Conservation (phyloP, 768 basidiomycete species). For the Symmetrospora coprosmae region DNA sequence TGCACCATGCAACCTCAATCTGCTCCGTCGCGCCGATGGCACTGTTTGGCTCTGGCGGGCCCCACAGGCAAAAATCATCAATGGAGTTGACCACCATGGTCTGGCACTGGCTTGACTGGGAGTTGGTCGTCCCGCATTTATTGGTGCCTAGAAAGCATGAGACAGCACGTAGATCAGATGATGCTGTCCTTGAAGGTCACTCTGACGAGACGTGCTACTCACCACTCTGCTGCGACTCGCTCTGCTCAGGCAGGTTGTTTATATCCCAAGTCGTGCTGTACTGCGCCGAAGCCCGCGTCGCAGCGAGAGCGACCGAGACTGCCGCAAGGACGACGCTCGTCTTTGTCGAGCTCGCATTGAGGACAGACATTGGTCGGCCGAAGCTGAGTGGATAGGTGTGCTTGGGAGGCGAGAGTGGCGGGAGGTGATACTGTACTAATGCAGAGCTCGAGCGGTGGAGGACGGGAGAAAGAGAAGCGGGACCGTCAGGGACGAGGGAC, state of each 20-base stretch:
- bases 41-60: neutral
- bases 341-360: too few relatives aligned
- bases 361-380: too few relatives aligned
- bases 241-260: neutral
- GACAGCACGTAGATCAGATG: neutral
- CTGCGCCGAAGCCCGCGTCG: too few relatives aligned
- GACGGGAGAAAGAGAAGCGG: too few relatives aligned
- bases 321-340: too few relatives aligned
- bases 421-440: too few relatives aligned
- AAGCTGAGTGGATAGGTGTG: too few relatives aligned
- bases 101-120: neutral
- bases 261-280: neutral
- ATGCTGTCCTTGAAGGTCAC: neutral
- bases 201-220: too few relatives aligned
- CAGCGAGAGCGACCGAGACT: too few relatives aligned
- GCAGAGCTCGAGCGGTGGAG: too few relatives aligned
- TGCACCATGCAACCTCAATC: conserved; percentile 57
- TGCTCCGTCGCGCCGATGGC: conserved; percentile 54
- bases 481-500: too few relatives aligned
- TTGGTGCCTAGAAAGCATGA: neutral
- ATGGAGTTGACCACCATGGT: neutral
- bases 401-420: too few relatives aligned
- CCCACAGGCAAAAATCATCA: conserved; percentile 10
- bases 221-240: neutral
- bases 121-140: neutral